These are phyloP conservation scores for Fusarium algeriense DNA, from an alignment of 2,329 filamentous ascomycete genomes.

Conservation along the genomic window DNA sequence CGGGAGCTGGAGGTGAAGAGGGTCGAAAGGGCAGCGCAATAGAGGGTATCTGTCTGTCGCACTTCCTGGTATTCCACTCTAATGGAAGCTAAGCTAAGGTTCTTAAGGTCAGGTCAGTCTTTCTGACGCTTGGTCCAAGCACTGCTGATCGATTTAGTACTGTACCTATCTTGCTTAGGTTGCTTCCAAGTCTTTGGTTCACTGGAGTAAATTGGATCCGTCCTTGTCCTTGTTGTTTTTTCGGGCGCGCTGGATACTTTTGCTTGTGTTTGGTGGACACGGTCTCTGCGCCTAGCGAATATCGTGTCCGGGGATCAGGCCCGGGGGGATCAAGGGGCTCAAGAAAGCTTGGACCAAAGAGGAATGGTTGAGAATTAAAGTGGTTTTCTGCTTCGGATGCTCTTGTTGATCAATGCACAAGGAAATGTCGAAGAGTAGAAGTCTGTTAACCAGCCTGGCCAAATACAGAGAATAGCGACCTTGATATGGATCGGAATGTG, in stretches of 20 bases:
- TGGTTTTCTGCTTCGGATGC: slow-evolving; percentile 19
- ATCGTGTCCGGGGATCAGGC: slow-evolving; percentile 27
- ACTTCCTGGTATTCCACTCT: slow-evolving; percentile 15
- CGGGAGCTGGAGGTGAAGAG: background rate
- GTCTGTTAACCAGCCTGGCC: background rate
- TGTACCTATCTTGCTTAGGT: slow-evolving; percentile 9
- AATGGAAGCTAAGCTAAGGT: background rate
- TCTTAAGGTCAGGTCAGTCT: background rate
- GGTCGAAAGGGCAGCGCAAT: background rate
- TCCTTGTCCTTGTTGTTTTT: slow-evolving; percentile 32
- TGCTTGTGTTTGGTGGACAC: slow-evolving; percentile 37
- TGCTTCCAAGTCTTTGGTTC: slow-evolving; percentile 40
- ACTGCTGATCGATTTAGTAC: slow-evolving; percentile 31
- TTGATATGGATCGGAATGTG: background rate
- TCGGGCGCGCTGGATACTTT: slow-evolving; percentile 27
- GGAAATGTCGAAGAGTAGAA: background rate
- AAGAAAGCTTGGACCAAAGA: slow-evolving; percentile 42
- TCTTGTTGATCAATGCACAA: slow-evolving; percentile 17
- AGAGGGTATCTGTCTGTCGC: background rate
- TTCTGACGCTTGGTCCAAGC: slow-evolving; percentile 19
- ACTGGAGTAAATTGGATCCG: slow-evolving; percentile 37
- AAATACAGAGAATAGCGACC: background rate
- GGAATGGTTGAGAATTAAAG: slow-evolving; percentile 33
- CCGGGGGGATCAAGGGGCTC: slow-evolving; percentile 44
- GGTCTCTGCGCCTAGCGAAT: slow-evolving; percentile 28